phyloP scores from a whole-genome alignment of 176 grass and related monocot species.

The Calamus simplicifolius region DNA sequence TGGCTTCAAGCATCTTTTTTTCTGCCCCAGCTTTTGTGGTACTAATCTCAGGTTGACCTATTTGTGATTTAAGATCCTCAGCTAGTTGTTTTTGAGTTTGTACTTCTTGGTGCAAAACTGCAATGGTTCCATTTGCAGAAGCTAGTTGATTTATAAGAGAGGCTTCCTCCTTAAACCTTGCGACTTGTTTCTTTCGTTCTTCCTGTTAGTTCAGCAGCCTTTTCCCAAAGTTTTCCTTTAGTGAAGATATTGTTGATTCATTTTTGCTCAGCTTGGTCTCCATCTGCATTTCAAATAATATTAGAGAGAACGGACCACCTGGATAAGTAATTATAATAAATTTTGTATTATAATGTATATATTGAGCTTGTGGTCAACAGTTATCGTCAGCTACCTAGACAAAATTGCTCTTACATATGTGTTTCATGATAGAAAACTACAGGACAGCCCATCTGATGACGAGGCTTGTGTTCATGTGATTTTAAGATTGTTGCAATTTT shows the following conservation, averaged over 20 bases:
- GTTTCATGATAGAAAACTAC: no score
- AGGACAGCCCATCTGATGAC: no score
- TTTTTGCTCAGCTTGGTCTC: conserved; percentile 62
- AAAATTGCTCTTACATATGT: no score
- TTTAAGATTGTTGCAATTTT: no score
- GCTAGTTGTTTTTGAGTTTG: conserved; percentile 41
- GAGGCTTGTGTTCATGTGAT: no score
- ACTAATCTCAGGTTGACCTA: conserved; percentile 44
- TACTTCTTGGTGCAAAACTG: conserved; percentile 60
- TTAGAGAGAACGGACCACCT: no score
- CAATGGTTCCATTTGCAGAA: conserved; percentile 47
- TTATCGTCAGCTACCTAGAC: no score
- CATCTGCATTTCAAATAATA: conserved; percentile 46
- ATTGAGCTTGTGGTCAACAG: no score
- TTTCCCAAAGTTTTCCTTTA: conserved; percentile 69
- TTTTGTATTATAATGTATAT: no score
- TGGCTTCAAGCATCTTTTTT: conserved; percentile 54
- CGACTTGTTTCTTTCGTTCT: conserved; percentile 44
- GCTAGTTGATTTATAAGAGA: conserved; percentile 51
- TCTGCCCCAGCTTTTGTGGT: conserved; percentile 41
- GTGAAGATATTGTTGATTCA: conserved; percentile 50
- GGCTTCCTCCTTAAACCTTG: conserved; percentile 63
- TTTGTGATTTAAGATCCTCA: conserved; percentile 66
- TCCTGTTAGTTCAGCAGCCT: conserved; percentile 52
- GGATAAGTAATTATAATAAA: no score